Base-by-base conservation (phyloP, 768 basidiomycete genomes). In the Glaciozyma martinii region DNA sequence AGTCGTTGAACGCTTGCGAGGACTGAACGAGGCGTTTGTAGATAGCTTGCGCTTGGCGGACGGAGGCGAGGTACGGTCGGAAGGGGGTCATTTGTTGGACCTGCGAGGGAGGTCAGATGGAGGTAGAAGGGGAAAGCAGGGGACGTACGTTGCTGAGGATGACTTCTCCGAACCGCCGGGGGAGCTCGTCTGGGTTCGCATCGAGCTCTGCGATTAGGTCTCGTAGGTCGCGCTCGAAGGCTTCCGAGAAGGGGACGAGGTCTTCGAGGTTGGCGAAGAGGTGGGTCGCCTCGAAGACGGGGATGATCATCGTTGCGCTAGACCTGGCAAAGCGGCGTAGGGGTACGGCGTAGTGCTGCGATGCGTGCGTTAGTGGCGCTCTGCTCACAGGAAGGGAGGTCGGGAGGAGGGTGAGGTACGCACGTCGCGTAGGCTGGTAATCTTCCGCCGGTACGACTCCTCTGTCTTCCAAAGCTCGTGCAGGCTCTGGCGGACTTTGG, bases 271-370 rank as follows among this genome's bases (percentile, higher is more conserved):
- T 98, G 61, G 89, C 90, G 71, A 99, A 98, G 29, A 99, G 81
- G 1, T 84, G 89, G 69, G 89, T 92, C 42, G 93, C 93, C 75
- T 97, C 89, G 75, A 94, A 97, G 27, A 84, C 77, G 1, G 88
- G 86, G 53, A 99, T 82, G 71, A 99, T 89, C 43, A 88, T 85
- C 0, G 89, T 92, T 65, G 87, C 86, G 74, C 89, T 88, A 75
- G 82, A 85, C 61, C 83, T 82, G 27, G 94, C 84, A 75, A 93
- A 99, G 52, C 82, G 82, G 44, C 92, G 84, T 32, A 99, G 79
- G 13, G 92, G 95, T 75, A 90, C 87, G 42, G 93, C 94, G 74
- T 95, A 98, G 72, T 89, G 85, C 79, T 81, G 68, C 25, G 25
- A 4, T n/a, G 21, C 1, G 30, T 4, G 15, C 3, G 16, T 25